Evolutionary conservation across 1,284 basidiomycete species (phyloP).

Genomic region (Leccinum insolens): DNA sequence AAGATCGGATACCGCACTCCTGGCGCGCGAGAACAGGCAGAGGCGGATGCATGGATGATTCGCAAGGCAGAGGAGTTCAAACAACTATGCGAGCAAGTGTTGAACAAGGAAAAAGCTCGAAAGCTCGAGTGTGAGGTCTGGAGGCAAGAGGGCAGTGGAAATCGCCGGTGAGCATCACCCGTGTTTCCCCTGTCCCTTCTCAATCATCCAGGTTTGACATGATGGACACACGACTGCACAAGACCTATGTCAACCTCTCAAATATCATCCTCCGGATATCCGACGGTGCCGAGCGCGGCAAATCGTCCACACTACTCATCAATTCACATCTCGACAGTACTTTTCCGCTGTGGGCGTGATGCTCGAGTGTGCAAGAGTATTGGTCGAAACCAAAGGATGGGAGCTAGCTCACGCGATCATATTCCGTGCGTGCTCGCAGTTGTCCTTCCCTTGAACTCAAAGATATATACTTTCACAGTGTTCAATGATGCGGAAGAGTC

Average conservation of each 20-base stretch:
- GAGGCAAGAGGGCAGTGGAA: slow-evolving; percentile 84
- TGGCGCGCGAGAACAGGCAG: slow-evolving; percentile 87
- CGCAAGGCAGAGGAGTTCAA: slow-evolving; percentile 61
- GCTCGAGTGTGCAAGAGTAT: slow-evolving; percentile 86
- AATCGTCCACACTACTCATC: slow-evolving; percentile 83
- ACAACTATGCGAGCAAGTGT: slow-evolving; percentile 60
- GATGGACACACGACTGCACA: slow-evolving; percentile 84
- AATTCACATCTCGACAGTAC: slow-evolving; percentile 92
- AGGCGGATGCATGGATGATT: slow-evolving; percentile 85
- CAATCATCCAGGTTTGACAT: slow-evolving; percentile 71
- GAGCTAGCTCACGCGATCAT: slow-evolving; percentile 82
- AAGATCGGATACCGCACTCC: slow-evolving; percentile 89
- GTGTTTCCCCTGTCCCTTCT: slow-evolving; percentile 6
- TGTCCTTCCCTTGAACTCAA: not conserved
- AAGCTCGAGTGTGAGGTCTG: slow-evolving; percentile 86
- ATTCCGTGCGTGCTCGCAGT: slow-evolving; percentile 62
- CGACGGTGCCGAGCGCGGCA: slow-evolving; percentile 73
- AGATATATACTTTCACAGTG: slow-evolving; percentile 48
- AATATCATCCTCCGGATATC: slow-evolving; percentile 92
- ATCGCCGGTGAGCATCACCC: slow-evolving; percentile 65
- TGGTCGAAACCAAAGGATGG: slow-evolving; percentile 75
- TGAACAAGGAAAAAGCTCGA: slow-evolving; percentile 47
- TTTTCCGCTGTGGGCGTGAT: slow-evolving; percentile 86
- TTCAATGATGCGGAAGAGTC: slow-evolving; percentile 97
- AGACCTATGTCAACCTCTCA: slow-evolving; percentile 86